These are phyloP conservation scores for Cystobasidium ongulense DNA, from an alignment of 768 basidiomycete genomes.

Conservation along the genomic window DNA sequence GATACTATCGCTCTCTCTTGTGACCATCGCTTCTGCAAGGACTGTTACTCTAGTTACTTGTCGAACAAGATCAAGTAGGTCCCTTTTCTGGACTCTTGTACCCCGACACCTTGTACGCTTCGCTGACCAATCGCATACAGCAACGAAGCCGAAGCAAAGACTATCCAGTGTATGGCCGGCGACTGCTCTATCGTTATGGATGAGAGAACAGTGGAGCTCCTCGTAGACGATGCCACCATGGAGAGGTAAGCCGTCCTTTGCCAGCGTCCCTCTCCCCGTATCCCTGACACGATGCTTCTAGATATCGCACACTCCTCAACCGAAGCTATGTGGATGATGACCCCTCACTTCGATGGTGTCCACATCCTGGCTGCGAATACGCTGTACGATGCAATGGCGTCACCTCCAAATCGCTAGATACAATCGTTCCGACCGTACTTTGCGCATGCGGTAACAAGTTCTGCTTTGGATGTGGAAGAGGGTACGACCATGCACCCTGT, in stretches of 20 bases:
- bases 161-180: constrained; percentile 49
- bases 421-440: constrained; percentile 76
- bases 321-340: constrained; percentile 83
- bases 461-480: constrained; percentile 88
- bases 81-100: neutral
- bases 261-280: neutral
- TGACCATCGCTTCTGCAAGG: constrained; percentile 57
- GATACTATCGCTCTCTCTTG: constrained; percentile 67
- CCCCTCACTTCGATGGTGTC: constrained; percentile 80
- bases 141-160: constrained; percentile 46
- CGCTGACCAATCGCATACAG: neutral
- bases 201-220: constrained; percentile 48
- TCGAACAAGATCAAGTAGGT: constrained; percentile 36
- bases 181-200: constrained; percentile 47
- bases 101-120: neutral
- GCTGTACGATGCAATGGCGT: constrained; percentile 86
- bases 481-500: constrained; percentile 83
- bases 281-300: constrained; percentile 42
- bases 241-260: constrained; percentile 45
- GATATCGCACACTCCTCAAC: constrained; percentile 78
- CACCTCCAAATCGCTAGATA: constrained; percentile 63
- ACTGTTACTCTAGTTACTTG: constrained; percentile 41
- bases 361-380: constrained; percentile 85
- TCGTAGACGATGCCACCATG: constrained; percentile 52
- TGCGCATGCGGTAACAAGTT: constrained; percentile 75